A percentile compares a stretch with the other conserved stretches of the same genome.
Evolutionary conservation across 1,139 yeast species (phyloP).

Genomic region (Blastobotrys ciferrii): DNA sequence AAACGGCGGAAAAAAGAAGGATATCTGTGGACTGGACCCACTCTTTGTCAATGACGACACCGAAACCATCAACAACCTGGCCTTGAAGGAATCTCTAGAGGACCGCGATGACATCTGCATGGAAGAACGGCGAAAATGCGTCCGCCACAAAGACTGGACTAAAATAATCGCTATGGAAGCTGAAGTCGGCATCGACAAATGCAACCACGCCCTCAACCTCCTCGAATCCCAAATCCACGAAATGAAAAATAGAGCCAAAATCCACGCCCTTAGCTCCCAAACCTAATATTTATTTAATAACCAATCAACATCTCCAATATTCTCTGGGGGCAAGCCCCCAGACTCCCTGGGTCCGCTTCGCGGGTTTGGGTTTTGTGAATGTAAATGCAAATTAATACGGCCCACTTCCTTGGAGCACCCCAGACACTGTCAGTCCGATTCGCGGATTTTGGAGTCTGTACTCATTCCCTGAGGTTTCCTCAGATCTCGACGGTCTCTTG

Average conservation of each 20-base stretch:
- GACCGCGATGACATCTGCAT: constrained; percentile 46
- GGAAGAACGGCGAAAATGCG: constrained; percentile 64
- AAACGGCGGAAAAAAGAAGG: constrained; percentile 8
- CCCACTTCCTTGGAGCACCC: too few species aligned
- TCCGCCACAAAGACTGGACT: constrained; percentile 67
- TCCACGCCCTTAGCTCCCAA: background rate
- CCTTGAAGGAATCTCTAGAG: constrained; percentile 5
- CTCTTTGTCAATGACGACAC: constrained; percentile 29
- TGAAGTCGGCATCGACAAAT: constrained; percentile 18
- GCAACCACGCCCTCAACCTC: background rate
- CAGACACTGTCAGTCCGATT: too few species aligned
- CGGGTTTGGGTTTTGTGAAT: too few species aligned
- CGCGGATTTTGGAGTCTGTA: too few species aligned
- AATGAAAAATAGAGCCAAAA: constrained; percentile 2
- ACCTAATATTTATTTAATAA: too few species aligned
- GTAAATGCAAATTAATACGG: too few species aligned
- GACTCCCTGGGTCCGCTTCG: too few species aligned
- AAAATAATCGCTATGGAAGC: constrained; percentile 48
- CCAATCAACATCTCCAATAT: too few species aligned
- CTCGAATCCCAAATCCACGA: constrained; percentile 2
- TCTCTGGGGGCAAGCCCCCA: too few species aligned
- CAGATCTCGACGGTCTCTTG: too few species aligned
- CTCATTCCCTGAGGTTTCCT: too few species aligned
- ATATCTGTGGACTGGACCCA: constrained; percentile 44
- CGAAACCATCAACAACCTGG: constrained; percentile 17